Base-by-base conservation (phyloP, 805 yeast species). In the Ogataea kodamae region DNA sequence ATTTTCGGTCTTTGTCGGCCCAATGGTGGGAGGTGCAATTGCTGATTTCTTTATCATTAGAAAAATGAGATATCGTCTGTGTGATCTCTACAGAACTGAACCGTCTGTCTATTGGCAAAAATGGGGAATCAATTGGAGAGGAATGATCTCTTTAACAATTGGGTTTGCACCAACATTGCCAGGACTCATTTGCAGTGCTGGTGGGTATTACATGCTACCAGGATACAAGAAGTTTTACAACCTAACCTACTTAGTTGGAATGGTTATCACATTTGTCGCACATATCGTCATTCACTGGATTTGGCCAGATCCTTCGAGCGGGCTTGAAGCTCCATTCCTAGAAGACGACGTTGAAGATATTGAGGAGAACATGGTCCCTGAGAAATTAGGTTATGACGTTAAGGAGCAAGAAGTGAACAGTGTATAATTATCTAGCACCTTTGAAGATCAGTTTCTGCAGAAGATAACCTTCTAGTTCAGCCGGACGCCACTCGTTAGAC, bases 1-100 rank as follows among this genome's bases (percentile, higher is more conserved):
- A 1, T 86, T 84, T 54, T 70, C 94, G 0, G 86, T 85, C 9
- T 86, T 87, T 33, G 44, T 47, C 6, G 49, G 46, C 7, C 52
- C 52, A 10, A 37, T 45, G 25, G 45, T 42, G n/a, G 52, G 50
- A 5, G 39, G 48, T 9, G 41, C 48, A 6, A 26, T 47, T 19
- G 48, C 46, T 5, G 52, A 47, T 20, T 35, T 49, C 39, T 36
- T 56, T 54, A 22, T 46, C 45, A 40, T 54, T 48, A 18, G 58
- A 49, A 10, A 50, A 38, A 48, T 60, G 59, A 50, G 59, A 53
- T 43, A 59, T 56, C 11, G 55, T 47, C 41, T 55, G 16, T 17
- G 39, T n/a, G 52, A 43, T 19, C 33, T 47, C n/a, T 47, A 47
- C 42, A 28, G 43, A n/a, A 40, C 37, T 5, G 35, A 47, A 2